Conservation (phyloP, 139 green algal species). For the Chlamydomonas sp. region DNA sequence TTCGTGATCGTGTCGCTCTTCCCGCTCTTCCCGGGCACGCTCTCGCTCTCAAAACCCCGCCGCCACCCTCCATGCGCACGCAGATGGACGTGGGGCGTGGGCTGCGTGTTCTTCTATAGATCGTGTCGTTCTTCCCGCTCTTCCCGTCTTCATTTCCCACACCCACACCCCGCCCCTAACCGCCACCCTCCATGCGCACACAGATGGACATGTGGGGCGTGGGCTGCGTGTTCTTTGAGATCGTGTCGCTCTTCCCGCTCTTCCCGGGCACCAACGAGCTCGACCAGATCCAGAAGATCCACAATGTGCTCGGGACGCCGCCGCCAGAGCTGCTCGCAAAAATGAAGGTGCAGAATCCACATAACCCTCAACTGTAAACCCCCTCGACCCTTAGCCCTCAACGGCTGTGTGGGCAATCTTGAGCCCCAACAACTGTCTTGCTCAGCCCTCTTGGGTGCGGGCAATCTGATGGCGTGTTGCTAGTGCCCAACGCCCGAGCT, state of each 20-base stretch:
- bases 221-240: conserved; percentile 83
- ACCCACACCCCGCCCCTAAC: too few species aligned
- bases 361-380: conserved; percentile 51
- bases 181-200: too few species aligned
- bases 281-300: conserved; percentile 82
- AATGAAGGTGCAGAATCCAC: conserved; percentile 60
- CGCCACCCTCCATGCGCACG: conserved; percentile 57
- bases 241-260: conserved; percentile 64
- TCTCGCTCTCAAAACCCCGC: conserved; percentile 78
- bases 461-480: too few species aligned
- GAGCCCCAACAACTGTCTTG: too few species aligned
- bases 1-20: conserved; percentile 76
- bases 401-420: too few species aligned
- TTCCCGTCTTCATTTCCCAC: too few species aligned
- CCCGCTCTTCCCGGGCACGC: conserved; percentile 67
- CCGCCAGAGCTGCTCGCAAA: conserved; percentile 62
- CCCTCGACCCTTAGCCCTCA: too few species aligned
- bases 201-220: conserved; percentile 89
- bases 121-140: conserved; percentile 64
- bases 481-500: too few species aligned
- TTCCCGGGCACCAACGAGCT: conserved; percentile 77
- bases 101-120: conserved; percentile 81
- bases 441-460: too few species aligned
- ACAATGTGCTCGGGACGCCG: conserved; percentile 72
- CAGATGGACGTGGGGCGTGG: conserved; percentile 78